Percentiles rank a stretch among this genome's conserved stretches.
phyloP scores from a whole-genome alignment of 768 basidiomycete genomes.

The Suillus hirtellus region DNA sequence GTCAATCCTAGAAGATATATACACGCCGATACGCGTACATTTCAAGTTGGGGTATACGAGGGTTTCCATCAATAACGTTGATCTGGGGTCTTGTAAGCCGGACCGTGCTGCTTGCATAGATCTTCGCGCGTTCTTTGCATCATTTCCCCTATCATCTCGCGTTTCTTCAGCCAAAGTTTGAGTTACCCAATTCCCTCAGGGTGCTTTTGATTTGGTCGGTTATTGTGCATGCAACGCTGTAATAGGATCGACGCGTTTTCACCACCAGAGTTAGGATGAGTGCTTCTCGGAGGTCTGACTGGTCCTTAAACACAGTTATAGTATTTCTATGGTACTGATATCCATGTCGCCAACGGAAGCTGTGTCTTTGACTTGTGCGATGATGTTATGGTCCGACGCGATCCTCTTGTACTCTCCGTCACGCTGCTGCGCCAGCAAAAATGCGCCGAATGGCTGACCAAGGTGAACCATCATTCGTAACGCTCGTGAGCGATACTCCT shows the following conservation, averaged over 20 bases:
- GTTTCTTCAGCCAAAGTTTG: too few species aligned
- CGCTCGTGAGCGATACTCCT: background rate
- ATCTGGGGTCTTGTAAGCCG: too few species aligned
- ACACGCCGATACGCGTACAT: background rate
- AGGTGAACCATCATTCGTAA: background rate
- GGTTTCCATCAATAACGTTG: too few species aligned
- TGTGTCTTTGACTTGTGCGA: background rate
- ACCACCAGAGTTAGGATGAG: background rate
- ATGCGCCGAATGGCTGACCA: background rate
- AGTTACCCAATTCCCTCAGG: too few species aligned
- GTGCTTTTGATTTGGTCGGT: too few species aligned
- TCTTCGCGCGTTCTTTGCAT: too few species aligned
- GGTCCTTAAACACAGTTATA: background rate
- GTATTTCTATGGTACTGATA: background rate
- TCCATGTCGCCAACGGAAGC: background rate
- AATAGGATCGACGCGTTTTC: too few species aligned
- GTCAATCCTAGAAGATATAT: background rate
- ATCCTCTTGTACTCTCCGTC: slow-evolving; percentile 1
- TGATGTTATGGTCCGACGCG: background rate
- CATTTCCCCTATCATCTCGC: too few species aligned
- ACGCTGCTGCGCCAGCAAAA: background rate
- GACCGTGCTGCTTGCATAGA: too few species aligned
- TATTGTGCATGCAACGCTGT: too few species aligned
- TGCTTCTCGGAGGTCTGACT: background rate
- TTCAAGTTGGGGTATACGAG: background rate